Evolutionary conservation across 306 rosid genomes (phyloP), one percentile per base, ranked within the genome.

Genomic region (Oemleria cerasiformis): DNA sequence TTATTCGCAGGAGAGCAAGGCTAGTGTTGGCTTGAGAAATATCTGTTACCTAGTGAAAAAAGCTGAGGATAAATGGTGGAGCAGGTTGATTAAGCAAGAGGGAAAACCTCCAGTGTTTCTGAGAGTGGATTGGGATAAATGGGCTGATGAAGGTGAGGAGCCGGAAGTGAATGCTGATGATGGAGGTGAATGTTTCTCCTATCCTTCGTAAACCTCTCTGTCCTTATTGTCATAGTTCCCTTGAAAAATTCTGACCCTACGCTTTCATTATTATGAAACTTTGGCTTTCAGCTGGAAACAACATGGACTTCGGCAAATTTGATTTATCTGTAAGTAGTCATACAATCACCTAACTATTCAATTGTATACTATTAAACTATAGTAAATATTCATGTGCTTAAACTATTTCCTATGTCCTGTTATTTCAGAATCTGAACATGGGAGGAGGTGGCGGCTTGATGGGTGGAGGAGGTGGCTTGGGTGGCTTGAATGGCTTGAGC

Each of bases 121-220:
- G 71, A 88, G 84, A 80, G 88, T 88, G 70, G 97, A 90, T 82
- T 90, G 97, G 97, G 81, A 86, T 69, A 90, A 84, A 74, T 91
- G 95, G 97, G 80, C 81, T 53, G 97, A 91, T 78, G 97, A 91
- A 78, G 95, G 88, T 49, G 97, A 88, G 48, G 96, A 86, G 55
- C 67, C 25, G 13, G 92, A 79, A 45, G 54, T 15, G 44, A 38
- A 61, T 6, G 20, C 5, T 14, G 42, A 51, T 21, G 63, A 63
- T 21, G 62, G 48, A 25, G 19, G 69, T 17, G 63, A 86, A 47
- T 77, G 69, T 76, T 63, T 73, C 71, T 16, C 7, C 9, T 16
- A 40, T 66, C 30, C 38, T 17, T 42, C 41, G 1, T 20, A 20
- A 62, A 8, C 6, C 53, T 23, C 59, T 63, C 21, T n/a, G n/a